Conservation (phyloP, 2,329 filamentous ascomycete species). For the Colletotrichum shisoi region DNA sequence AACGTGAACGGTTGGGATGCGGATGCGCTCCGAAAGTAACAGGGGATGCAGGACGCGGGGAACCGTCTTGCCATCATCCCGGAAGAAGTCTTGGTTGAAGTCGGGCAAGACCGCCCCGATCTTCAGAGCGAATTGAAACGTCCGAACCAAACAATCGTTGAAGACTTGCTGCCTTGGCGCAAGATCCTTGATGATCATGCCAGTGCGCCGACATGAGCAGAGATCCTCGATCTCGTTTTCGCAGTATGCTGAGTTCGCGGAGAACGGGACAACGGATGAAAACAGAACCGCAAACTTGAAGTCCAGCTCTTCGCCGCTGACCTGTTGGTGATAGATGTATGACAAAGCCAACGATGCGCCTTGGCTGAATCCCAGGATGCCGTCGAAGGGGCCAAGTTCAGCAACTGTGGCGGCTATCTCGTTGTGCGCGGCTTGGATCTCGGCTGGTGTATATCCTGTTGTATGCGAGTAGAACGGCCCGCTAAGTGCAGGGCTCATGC, state of each 20-base stretch:
- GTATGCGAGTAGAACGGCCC: slow-evolving; percentile 28
- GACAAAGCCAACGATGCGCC: slow-evolving; percentile 36
- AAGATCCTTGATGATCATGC: slow-evolving; percentile 2
- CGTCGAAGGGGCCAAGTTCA: slow-evolving; percentile 41
- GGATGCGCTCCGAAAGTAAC: slow-evolving; percentile 25
- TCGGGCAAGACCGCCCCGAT: slow-evolving; percentile 23
- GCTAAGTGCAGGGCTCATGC: slow-evolving; percentile 13
- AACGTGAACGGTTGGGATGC: slow-evolving; percentile 35
- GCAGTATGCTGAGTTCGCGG: slow-evolving; percentile 22
- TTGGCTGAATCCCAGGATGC: slow-evolving; percentile 41
- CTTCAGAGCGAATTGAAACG: slow-evolving; percentile 29
- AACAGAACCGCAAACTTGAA: slow-evolving; percentile 35
- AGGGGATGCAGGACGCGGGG: slow-evolving; percentile 25
- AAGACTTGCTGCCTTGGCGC: slow-evolving; percentile 22
- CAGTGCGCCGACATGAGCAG: slow-evolving; percentile 10
- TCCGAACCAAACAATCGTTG: slow-evolving; percentile 24
- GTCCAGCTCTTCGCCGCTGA: slow-evolving; percentile 17
- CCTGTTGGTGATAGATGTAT: slow-evolving; percentile 28
- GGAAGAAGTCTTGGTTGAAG: slow-evolving; percentile 32
- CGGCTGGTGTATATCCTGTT: slow-evolving; percentile 18
- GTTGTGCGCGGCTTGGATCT: slow-evolving; percentile 20
- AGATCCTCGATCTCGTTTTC: slow-evolving; percentile 24
- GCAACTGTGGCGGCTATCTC: slow-evolving; percentile 24
- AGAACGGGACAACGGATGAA: slow-evolving; percentile 29
- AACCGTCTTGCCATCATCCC: background rate